A percentile compares a stretch with the other conserved stretches of the same genome.
Conservation (phyloP, 1,284 basidiomycete genomes). For the Sanghuangporus weigelae region DNA sequence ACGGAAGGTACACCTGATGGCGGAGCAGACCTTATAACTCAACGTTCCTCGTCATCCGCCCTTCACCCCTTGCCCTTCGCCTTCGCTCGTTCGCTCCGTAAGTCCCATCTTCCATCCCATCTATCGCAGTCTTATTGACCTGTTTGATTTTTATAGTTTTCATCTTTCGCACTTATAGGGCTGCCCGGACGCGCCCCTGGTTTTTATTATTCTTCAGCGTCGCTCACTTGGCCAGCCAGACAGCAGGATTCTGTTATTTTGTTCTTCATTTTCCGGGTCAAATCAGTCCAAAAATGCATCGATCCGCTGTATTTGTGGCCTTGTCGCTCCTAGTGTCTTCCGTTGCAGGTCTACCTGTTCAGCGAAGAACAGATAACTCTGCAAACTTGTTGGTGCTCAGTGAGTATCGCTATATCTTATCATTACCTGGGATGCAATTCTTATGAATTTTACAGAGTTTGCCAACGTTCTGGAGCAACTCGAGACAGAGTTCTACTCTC, state of each 20-base stretch:
- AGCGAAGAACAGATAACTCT: slow-evolving; percentile 31
- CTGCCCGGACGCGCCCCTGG: slow-evolving; percentile 68
- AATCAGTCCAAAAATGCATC: slow-evolving; percentile 42
- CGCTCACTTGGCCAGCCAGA: slow-evolving; percentile 39
- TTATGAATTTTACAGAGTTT: slow-evolving; percentile 48
- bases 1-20: slow-evolving; percentile 10
- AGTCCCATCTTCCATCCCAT: neutral
- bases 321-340: slow-evolving; percentile 48
- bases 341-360: slow-evolving; percentile 35
- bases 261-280: slow-evolving; percentile 15
- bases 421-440: neutral
- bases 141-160: slow-evolving; percentile 11
- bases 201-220: slow-evolving; percentile 38
- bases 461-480: slow-evolving; percentile 71
- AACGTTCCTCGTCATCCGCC: neutral
- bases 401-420: slow-evolving; percentile 32
- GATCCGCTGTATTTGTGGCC: slow-evolving; percentile 36
- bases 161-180: slow-evolving; percentile 42
- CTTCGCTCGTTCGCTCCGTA: slow-evolving; percentile 12
- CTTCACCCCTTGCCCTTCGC: slow-evolving; percentile 2
- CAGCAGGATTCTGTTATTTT: slow-evolving; percentile 39
- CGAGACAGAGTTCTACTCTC: slow-evolving; percentile 64
- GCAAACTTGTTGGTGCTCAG: slow-evolving; percentile 55
- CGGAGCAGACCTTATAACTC: neutral
- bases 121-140: neutral